Conservation (phyloP, 306 rosid species). For the Alnus glutinosa region DNA sequence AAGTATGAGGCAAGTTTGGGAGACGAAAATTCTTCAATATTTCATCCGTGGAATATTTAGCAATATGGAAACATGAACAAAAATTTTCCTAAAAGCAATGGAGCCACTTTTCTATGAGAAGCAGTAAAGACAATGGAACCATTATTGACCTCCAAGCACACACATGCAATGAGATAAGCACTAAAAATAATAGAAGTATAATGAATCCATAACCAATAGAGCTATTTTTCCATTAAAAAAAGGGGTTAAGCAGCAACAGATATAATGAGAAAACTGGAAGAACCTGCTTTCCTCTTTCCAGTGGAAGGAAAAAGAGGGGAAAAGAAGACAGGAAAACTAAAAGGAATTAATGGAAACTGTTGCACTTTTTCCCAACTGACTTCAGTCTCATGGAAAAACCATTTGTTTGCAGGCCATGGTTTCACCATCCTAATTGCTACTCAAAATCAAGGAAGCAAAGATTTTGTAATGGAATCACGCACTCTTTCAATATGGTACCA, state of each 20-base stretch:
- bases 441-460: conserved; percentile 9
- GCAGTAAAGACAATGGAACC: not conserved
- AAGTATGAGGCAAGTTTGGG: not conserved
- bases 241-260: not conserved
- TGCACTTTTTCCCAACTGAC: not conserved
- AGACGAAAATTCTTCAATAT: not conserved
- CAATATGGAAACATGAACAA: not conserved
- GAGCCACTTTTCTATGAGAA: not conserved
- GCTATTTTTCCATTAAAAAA: not conserved
- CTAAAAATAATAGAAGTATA: not conserved
- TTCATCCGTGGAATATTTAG: not conserved
- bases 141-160: not conserved
- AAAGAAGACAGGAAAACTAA: not conserved
- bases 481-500: conserved; percentile 80
- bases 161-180: not conserved
- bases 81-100: not conserved
- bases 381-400: not conserved
- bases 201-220: conserved; percentile 4
- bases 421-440: conserved; percentile 11
- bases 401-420: not conserved
- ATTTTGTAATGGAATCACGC: conserved; percentile 32
- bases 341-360: not conserved
- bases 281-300: conserved; percentile 8
- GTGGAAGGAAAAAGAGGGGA: not conserved
- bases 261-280: conserved; percentile 12